Conservation (phyloP, 1,139 yeast species). For the Candida sp. region DNA sequence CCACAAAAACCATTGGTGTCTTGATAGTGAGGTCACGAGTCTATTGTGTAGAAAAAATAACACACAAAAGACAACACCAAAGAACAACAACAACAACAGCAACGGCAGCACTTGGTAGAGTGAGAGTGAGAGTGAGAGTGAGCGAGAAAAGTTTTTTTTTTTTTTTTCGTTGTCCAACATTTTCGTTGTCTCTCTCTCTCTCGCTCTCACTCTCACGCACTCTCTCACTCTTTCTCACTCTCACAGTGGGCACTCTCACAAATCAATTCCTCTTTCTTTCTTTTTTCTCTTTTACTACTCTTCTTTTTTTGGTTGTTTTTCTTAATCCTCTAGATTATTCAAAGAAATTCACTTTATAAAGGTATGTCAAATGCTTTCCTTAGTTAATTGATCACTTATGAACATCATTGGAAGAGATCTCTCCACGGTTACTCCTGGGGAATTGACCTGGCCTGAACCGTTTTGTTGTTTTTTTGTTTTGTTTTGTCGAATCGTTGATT, state of each 20-base stretch:
- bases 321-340: slow-evolving; percentile 6
- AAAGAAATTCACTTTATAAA: slow-evolving; percentile 5
- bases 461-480: neutral
- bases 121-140: neutral
- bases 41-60: neutral
- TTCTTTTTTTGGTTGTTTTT: slow-evolving; percentile 1
- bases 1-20: neutral
- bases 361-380: slow-evolving; percentile 4
- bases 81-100: neutral
- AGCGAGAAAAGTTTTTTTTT: slow-evolving; percentile 1
- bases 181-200: neutral
- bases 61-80: neutral
- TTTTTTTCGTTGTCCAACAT: slow-evolving; percentile 9
- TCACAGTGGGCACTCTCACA: neutral
- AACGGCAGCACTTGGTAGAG: neutral
- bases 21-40: neutral
- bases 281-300: slow-evolving; percentile 1
- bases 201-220: neutral
- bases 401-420: no score
- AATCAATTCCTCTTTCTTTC: neutral
- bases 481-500: neutral
- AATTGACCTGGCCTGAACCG: neutral
- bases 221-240: neutral
- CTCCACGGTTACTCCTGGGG: neutral
- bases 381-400: neutral